Evolutionary conservation across 2,329 filamentous ascomycete species (phyloP).

Genomic region (Tolypocladium ophioglossoides): DNA sequence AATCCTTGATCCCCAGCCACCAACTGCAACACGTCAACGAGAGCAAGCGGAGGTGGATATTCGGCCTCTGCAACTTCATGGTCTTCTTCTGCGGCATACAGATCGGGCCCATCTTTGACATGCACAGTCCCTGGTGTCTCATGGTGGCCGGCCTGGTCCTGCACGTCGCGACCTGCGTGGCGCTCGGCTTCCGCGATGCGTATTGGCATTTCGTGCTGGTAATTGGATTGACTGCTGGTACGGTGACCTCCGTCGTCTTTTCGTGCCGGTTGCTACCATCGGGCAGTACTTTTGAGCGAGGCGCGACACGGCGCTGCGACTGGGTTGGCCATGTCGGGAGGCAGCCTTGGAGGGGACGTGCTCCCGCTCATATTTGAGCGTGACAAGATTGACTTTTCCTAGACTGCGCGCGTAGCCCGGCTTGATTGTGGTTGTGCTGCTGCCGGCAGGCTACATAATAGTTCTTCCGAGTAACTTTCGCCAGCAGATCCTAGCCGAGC

Average conservation of each 20-base stretch:
- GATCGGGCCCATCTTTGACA: slow-evolving; percentile 59
- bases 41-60: slow-evolving; percentile 58
- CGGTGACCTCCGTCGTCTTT: slow-evolving; percentile 4
- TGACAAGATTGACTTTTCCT: slow-evolving; percentile 34
- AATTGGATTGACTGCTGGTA: slow-evolving; percentile 5
- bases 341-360: slow-evolving; percentile 48
- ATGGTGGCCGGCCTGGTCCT: slow-evolving; percentile 23
- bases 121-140: slow-evolving; percentile 49
- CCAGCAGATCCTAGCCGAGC: slow-evolving; percentile 38
- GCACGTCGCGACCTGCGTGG: slow-evolving; percentile 2
- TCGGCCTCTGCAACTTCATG: slow-evolving; percentile 56
- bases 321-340: slow-evolving; percentile 62
- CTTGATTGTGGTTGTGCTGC: slow-evolving; percentile 38
- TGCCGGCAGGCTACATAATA: slow-evolving; percentile 17
- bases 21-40: slow-evolving; percentile 47
- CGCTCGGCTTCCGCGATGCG: slow-evolving; percentile 3
- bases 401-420: slow-evolving; percentile 34
- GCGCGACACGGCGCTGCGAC: slow-evolving; percentile 68
- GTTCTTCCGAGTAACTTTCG: slow-evolving; percentile 17
- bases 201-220: slow-evolving; percentile 12
- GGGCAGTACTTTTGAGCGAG: slow-evolving; percentile 65
- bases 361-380: slow-evolving; percentile 38
- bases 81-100: slow-evolving; percentile 59
- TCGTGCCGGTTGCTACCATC: slow-evolving; percentile 46
- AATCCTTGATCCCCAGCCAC: slow-evolving; percentile 52